Conservation (phyloP, 768 basidiomycete species). For the Solioccasus polychromus region DNA sequence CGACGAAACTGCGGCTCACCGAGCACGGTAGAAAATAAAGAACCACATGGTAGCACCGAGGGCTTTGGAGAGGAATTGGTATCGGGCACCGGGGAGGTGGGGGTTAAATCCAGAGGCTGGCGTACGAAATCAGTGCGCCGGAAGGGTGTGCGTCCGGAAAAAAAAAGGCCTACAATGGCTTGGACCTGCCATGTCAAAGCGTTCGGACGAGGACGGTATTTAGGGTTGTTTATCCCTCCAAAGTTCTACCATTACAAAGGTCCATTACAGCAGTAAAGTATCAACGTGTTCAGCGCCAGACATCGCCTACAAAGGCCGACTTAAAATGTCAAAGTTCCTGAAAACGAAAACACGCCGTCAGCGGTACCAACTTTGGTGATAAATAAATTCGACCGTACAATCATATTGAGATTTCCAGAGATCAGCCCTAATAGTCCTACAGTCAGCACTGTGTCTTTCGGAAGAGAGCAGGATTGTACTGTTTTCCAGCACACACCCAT, state of each 20-base stretch:
- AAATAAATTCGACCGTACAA: slow-evolving; percentile 34
- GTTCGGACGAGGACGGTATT: slow-evolving; percentile 23
- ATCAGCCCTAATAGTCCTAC: slow-evolving; percentile 49
- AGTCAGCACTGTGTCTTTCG: neutral
- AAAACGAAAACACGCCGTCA: neutral
- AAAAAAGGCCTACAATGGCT: slow-evolving; percentile 24
- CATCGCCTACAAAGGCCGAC: too few species aligned
- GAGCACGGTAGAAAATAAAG: slow-evolving; percentile 94
- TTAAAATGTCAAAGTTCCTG: slow-evolving; percentile 7
- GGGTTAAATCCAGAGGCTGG: slow-evolving; percentile 82
- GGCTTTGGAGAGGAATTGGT: slow-evolving; percentile 78
- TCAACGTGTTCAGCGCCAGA: too few species aligned
- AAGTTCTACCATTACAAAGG: neutral
- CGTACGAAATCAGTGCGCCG: slow-evolving; percentile 1
- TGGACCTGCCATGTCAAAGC: slow-evolving; percentile 33
- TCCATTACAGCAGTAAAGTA: too few species aligned
- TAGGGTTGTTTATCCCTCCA: slow-evolving; percentile 21
- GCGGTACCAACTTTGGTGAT: neutral
- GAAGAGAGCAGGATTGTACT: slow-evolving; percentile 26
- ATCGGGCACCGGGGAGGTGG: slow-evolving; percentile 74
- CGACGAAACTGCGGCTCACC: slow-evolving; percentile 62
- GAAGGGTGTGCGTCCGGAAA: neutral
- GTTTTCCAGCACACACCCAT: slow-evolving; percentile 78
- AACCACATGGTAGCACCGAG: slow-evolving; percentile 97
- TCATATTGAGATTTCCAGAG: slow-evolving; percentile 85